A percentile compares a stretch with the other conserved stretches of the same genome.
phyloP scores from a whole-genome alignment of 2,329 filamentous ascomycete genomes.

The Plectosphaerella cucumerina region DNA sequence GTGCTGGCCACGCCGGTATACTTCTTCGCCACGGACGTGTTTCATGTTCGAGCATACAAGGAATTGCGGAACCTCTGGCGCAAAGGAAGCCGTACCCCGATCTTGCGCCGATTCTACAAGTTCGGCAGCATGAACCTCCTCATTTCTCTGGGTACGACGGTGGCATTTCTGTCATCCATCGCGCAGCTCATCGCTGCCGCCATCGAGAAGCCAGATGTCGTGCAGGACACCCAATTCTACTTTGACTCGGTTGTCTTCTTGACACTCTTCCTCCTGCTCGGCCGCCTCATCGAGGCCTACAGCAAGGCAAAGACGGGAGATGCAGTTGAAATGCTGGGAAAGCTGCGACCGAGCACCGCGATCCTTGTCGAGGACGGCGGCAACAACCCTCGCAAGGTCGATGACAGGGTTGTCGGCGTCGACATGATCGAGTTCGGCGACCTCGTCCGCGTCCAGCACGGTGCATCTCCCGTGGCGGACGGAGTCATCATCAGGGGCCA shows the following conservation, averaged over 20 bases:
- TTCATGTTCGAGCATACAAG: slow-evolving; percentile 74
- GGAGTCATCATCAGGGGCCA: slow-evolving; percentile 61
- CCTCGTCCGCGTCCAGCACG: slow-evolving; percentile 69
- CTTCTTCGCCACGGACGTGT: slow-evolving; percentile 80
- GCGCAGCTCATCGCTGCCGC: slow-evolving; percentile 66
- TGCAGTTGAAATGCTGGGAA: slow-evolving; percentile 74
- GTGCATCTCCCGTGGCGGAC: slow-evolving; percentile 80
- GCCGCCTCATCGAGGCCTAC: slow-evolving; percentile 78
- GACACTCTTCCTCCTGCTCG: slow-evolving; percentile 77
- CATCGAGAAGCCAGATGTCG: slow-evolving; percentile 29
- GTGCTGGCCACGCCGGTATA: slow-evolving; percentile 82
- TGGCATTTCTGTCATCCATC: slow-evolving; percentile 81
- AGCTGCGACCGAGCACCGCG: slow-evolving; percentile 73
- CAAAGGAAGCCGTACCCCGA: slow-evolving; percentile 65
- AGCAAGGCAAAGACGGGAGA: slow-evolving; percentile 89
- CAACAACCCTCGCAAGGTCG: slow-evolving; percentile 28
- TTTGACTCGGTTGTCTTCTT: slow-evolving; percentile 93
- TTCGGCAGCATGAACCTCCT: slow-evolving; percentile 97
- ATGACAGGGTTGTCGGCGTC: slow-evolving; percentile 41
- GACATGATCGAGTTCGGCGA: slow-evolving; percentile 75
- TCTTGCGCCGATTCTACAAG: slow-evolving; percentile 76
- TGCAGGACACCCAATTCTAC: slow-evolving; percentile 59
- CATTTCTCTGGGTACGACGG: slow-evolving; percentile 81
- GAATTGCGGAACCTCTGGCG: slow-evolving; percentile 78
- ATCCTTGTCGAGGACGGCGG: slow-evolving; percentile 54